Evolutionary conservation across 768 basidiomycete species (phyloP).

Genomic region (Mycena belliarum): DNA sequence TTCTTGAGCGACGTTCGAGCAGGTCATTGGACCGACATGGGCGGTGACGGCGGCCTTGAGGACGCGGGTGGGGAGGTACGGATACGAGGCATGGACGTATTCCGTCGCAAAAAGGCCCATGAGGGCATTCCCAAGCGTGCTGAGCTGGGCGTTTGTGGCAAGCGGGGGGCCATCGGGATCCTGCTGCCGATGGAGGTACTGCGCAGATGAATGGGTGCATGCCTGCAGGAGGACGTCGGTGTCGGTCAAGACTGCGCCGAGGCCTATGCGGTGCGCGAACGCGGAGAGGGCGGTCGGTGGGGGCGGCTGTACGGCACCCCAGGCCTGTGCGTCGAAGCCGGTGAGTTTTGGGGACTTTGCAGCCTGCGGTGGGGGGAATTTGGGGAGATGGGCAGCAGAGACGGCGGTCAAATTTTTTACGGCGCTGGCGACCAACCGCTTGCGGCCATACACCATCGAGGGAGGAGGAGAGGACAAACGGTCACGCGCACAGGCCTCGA

Average conservation of each 20-base stretch:
- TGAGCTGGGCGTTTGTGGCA: slow-evolving; percentile 73
- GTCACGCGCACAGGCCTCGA: too few relatives aligned
- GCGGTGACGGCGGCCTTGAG: slow-evolving; percentile 90
- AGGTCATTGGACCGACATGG: slow-evolving; percentile 84
- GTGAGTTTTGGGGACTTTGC: slow-evolving; percentile 33
- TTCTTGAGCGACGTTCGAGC: slow-evolving; percentile 83
- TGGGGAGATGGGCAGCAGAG: slow-evolving; percentile 52
- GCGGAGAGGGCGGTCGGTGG: slow-evolving; percentile 72
- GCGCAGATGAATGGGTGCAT: slow-evolving; percentile 78
- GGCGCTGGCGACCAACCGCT: slow-evolving; percentile 42
- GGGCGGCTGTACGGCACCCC: slow-evolving; percentile 73
- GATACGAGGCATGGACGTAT: slow-evolving; percentile 76
- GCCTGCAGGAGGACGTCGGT: slow-evolving; percentile 65
- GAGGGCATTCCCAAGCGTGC: slow-evolving; percentile 80
- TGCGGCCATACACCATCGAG: slow-evolving; percentile 60
- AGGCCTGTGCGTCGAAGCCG: slow-evolving; percentile 65
- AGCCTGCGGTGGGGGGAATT: slow-evolving; percentile 49
- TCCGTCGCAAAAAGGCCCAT: slow-evolving; percentile 91
- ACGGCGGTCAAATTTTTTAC: slow-evolving; percentile 40
- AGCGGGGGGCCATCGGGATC: slow-evolving; percentile 56
- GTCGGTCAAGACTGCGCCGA: slow-evolving; percentile 55
- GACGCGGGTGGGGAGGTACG: slow-evolving; percentile 89
- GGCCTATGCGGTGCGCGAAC: slow-evolving; percentile 76
- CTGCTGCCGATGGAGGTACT: slow-evolving; percentile 54
- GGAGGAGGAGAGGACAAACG: background rate